Base-by-base conservation (phyloP, 2,329 filamentous ascomycete species). In the Chaetomium globosum region DNA sequence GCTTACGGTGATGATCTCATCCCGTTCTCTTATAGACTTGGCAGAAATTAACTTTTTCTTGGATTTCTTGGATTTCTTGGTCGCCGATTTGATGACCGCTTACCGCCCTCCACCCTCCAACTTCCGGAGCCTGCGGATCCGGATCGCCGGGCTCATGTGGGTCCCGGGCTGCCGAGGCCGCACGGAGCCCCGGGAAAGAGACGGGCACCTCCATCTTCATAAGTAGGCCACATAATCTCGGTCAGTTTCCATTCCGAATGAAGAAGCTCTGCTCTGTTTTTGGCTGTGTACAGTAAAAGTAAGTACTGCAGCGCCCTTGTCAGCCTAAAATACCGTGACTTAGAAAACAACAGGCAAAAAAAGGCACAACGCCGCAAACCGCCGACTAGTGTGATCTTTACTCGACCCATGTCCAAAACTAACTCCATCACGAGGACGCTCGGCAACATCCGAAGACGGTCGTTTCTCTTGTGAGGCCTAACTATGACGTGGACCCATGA, bases 391-490 rank as follows among this genome's bases (percentile, higher is more conserved):
- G 81, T 36, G 75, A 86, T 5, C 70, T 76, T 21, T 80, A 79
- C 8, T 86, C 80, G 72, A 80, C 80, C 43, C 83, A 86, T 70
- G 72, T 86, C 61, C 75, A 74, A 9, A 73, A 78, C 26, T 78
- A 83, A 36, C 78, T 80, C 1, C 80, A 82, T 2, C 79, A 81
- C 23, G 73, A 75, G 19, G 83, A 86, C 65, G 84, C 84, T 16
- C 74, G 86, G 21, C 78, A 85, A 43, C 86, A 85, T 64, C 83
- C 98, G 28, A 90, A 88, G 72, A 93, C 90, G 77, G 84, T 96
- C 49, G 92, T 92, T 2, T 96, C 93, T 30, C 79, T 96, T 64
- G 93, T 97, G 67, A 97, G 97, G 76, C 94, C 94, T n/a, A n/a
- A n/a, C n/a, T 21, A 91, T 98, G 68, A 98, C 98, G 93, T 85